phyloP scores from a whole-genome alignment of 108 stramenopile genomes.

The Cylindrotheca fusiformis region DNA sequence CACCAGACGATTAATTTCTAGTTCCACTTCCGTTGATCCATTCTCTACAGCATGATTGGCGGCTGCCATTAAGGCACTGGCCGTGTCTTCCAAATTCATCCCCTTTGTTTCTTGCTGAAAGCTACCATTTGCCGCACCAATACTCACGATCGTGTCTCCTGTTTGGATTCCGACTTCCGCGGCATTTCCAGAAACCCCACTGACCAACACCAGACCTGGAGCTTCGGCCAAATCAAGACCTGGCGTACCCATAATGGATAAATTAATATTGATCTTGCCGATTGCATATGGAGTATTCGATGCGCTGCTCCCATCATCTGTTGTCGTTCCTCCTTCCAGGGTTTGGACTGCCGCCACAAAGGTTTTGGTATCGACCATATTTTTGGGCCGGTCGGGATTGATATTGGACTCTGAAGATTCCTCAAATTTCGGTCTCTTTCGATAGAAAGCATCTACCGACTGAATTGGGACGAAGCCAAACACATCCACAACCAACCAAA shows the following conservation, averaged over 20 bases:
- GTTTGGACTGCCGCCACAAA: background rate
- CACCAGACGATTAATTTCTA: constrained; percentile 15
- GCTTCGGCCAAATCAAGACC: constrained; percentile 14
- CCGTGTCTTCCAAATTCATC: constrained; percentile 3
- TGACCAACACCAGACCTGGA: constrained; percentile 4
- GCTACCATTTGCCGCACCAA: background rate
- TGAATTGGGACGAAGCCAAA: background rate
- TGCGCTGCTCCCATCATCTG: background rate
- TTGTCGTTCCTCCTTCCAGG: background rate
- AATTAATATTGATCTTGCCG: background rate
- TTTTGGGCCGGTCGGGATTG: background rate
- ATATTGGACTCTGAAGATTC: background rate
- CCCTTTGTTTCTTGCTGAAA: constrained; percentile 3
- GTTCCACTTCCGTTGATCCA: constrained; percentile 6
- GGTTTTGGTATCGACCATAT: background rate
- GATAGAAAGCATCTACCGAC: background rate
- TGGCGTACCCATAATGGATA: background rate
- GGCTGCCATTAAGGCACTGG: constrained; percentile 8
- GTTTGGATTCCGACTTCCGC: constrained; percentile 3
- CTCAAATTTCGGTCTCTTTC: background rate
- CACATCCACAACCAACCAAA: background rate
- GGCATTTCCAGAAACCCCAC: constrained; percentile 7
- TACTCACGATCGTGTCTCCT: constrained; percentile 7
- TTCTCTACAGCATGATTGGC: constrained; percentile 5
- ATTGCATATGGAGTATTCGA: background rate